These are phyloP conservation scores for Nitzschia sp. DNA, from an alignment of 108 stramenopile species.

Conservation along the genomic window DNA sequence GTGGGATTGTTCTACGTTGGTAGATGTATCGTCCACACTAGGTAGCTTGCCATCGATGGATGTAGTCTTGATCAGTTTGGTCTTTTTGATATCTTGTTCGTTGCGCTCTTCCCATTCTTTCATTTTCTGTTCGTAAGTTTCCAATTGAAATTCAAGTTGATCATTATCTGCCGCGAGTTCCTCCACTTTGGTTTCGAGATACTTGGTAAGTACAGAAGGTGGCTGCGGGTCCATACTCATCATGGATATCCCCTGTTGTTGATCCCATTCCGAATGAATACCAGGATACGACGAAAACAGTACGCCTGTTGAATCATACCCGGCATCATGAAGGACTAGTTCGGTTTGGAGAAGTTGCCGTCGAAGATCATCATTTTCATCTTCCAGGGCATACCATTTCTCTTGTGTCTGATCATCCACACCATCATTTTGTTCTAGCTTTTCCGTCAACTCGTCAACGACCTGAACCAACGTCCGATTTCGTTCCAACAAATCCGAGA, in stretches of 20 bases:
- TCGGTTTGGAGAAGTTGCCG: constrained; percentile 7
- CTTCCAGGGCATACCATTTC: constrained; percentile 14
- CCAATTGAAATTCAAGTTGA: constrained; percentile 16
- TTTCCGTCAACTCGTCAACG: too few relatives aligned
- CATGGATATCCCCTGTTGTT: constrained; percentile 20
- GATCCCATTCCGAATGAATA: neutral
- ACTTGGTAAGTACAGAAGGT: constrained; percentile 31
- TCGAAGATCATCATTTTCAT: constrained; percentile 24
- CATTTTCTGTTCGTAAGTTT: neutral
- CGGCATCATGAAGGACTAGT: constrained; percentile 19
- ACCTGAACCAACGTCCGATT: too few relatives aligned
- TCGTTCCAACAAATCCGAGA: too few relatives aligned
- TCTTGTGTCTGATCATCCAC: neutral
- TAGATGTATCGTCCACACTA: neutral
- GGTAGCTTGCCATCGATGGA: neutral
- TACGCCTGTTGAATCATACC: constrained; percentile 15
- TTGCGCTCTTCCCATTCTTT: neutral
- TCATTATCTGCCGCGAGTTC: constrained; percentile 29
- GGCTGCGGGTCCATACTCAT: constrained; percentile 39
- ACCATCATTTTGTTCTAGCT: too few relatives aligned
- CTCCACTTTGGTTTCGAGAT: constrained; percentile 29
- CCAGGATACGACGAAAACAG: neutral
- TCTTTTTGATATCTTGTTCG: neutral
- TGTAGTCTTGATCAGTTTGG: neutral
- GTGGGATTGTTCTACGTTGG: neutral